Percentiles rank a stretch among this genome's conserved stretches.
These are phyloP conservation scores for Anisogramma anomala DNA, from an alignment of 2,329 filamentous ascomycete genomes.

Conservation along the genomic window DNA sequence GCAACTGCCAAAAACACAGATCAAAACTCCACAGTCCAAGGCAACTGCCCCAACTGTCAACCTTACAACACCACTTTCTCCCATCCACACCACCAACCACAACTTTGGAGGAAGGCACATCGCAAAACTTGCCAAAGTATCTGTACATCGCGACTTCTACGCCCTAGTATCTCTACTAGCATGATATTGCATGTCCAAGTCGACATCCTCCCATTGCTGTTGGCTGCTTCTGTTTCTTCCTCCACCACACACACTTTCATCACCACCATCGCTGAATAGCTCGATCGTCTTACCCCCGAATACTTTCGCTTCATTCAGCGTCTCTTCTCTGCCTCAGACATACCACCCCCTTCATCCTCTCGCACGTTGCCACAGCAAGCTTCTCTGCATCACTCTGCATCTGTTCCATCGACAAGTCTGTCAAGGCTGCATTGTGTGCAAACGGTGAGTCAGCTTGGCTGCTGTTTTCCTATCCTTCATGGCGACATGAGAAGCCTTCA, in stretches of 20 bases:
- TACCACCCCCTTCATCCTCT: conserved; percentile 2
- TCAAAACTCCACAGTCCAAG: too few relatives aligned
- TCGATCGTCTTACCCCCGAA: conserved; percentile 41
- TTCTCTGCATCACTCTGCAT: conserved; percentile 6
- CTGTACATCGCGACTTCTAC: conserved; percentile 8
- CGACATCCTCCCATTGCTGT: background rate
- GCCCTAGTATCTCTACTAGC: conserved; percentile 1
- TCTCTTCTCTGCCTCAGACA: conserved; percentile 20
- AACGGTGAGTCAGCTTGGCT: conserved; percentile 6
- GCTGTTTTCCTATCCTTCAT: background rate
- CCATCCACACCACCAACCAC: background rate
- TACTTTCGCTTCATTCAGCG: conserved; percentile 41
- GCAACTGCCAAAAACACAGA: too few relatives aligned
- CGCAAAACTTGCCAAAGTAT: background rate
- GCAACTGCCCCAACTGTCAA: conserved; percentile 12
- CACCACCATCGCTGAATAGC: conserved; percentile 40
- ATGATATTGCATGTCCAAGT: background rate
- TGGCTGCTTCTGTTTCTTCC: conserved; percentile 12
- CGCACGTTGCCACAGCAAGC: conserved; percentile 6
- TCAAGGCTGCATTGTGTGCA: conserved; percentile 1
- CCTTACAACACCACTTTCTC: conserved; percentile 1
- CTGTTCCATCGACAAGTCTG: conserved; percentile 7
- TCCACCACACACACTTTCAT: conserved; percentile 24
- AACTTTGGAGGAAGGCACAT: background rate
- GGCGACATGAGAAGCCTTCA: background rate